Conservation (phyloP, 306 rosid genomes). For the Trifolium pratense region DNA sequence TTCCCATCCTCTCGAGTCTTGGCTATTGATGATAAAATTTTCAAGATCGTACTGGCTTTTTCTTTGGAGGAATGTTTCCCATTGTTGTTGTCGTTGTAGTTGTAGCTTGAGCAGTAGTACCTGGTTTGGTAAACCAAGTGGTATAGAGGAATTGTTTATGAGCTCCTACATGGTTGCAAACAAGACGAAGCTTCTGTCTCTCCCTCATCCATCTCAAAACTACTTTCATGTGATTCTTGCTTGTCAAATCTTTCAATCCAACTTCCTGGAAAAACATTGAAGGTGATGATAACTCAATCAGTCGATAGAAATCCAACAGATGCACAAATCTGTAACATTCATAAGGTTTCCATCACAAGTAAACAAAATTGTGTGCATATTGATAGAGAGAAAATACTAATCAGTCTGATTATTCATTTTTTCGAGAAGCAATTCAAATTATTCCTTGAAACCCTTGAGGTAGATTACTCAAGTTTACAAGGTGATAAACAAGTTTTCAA, state of each 20-base stretch:
- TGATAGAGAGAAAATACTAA: not conserved
- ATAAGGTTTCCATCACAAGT: not conserved
- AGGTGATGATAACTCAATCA: not conserved
- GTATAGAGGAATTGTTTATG: constrained; percentile 88
- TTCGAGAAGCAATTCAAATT: not conserved
- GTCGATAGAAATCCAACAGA: not conserved
- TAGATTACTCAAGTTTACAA: not conserved
- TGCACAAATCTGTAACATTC: not conserved
- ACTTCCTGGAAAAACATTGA: constrained; percentile 58
- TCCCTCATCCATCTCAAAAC: constrained; percentile 95
- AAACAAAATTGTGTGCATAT: not conserved
- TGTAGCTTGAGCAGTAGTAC: constrained; percentile 35
- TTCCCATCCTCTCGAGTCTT: constrained; percentile 20
- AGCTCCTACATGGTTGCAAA: constrained; percentile 83
- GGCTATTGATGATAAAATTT: constrained; percentile 12
- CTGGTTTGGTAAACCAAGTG: constrained; percentile 76
- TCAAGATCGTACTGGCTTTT: constrained; percentile 43
- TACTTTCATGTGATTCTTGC: constrained; percentile 90
- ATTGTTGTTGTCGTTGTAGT: not conserved
- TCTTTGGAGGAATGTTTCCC: constrained; percentile 43
- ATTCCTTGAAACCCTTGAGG: not conserved
- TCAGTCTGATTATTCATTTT: not conserved
- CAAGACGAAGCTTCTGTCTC: constrained; percentile 77
- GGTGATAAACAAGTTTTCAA: not conserved
- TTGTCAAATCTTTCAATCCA: constrained; percentile 75